phyloP scores from a whole-genome alignment of 164 flowering plant genomes.

The Liquidambar formosana region DNA sequence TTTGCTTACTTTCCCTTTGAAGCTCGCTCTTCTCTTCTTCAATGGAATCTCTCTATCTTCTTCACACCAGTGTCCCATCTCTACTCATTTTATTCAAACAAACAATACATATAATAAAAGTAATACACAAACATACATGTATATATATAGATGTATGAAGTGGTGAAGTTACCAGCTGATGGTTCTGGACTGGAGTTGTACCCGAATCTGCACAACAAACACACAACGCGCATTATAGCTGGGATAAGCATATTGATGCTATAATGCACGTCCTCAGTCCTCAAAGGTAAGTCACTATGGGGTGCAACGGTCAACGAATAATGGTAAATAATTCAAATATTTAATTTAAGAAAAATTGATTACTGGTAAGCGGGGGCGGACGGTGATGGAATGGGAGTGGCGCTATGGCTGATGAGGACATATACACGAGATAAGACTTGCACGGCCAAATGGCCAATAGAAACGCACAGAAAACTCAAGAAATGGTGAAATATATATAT shows the following conservation, averaged over 20 bases:
- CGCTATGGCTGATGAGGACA: neutral
- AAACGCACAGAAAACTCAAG: neutral
- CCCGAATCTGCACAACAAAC: neutral
- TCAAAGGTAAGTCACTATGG: neutral
- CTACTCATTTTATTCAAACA: neutral
- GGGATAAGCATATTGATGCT: neutral
- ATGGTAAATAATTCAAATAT: too few species aligned
- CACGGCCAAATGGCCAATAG: neutral
- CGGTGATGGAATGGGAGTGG: neutral
- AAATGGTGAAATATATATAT: neutral
- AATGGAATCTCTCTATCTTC: slow-evolving; percentile 8
- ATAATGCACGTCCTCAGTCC: neutral
- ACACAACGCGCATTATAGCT: neutral
- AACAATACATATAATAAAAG: neutral
- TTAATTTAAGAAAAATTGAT: neutral
- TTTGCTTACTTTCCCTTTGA: too few species aligned
- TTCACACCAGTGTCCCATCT: slow-evolving; percentile 9
- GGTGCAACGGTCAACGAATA: neutral
- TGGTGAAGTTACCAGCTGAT: neutral
- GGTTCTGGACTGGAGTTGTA: neutral
- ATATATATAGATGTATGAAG: neutral
- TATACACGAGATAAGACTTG: neutral
- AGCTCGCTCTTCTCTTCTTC: slow-evolving; percentile 7
- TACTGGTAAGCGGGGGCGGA: neutral
- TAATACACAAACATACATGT: neutral